Evolutionary conservation across 2,329 filamentous ascomycete genomes (phyloP).

Genomic region (Aspergillus fijiensis): DNA sequence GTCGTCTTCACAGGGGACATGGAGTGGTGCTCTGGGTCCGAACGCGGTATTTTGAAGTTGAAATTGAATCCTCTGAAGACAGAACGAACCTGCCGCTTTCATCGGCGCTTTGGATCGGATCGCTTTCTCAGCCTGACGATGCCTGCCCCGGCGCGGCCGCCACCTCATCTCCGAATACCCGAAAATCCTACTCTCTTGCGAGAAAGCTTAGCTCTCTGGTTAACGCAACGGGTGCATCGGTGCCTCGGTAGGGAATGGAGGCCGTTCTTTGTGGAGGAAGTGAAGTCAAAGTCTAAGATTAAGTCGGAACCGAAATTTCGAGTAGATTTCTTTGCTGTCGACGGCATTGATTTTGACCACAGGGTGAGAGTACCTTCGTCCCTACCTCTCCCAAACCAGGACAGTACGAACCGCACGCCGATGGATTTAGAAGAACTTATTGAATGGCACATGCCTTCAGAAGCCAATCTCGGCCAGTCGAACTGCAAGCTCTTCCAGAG

Average conservation of each 20-base stretch:
- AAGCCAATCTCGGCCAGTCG: conserved; percentile 37
- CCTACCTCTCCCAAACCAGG: conserved; percentile 26
- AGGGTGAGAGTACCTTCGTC: conserved; percentile 5
- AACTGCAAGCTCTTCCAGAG: conserved; percentile 49
- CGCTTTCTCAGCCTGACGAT: conserved; percentile 46
- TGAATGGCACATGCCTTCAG: conserved; percentile 47
- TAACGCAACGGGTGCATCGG: conserved; percentile 39
- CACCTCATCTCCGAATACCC: conserved; percentile 23
- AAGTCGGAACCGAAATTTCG: conserved; percentile 28
- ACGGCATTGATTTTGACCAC: conserved; percentile 41
- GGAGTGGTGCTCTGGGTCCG: conserved; percentile 35
- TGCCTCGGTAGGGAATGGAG: conserved; percentile 47
- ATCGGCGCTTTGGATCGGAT: conserved; percentile 48
- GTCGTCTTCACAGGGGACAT: conserved; percentile 44
- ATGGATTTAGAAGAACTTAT: conserved; percentile 43
- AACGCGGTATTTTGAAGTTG: conserved; percentile 40
- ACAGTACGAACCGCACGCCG: conserved; percentile 30
- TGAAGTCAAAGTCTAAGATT: conserved; percentile 34
- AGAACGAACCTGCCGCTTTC: conserved; percentile 47
- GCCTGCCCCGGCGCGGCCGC: conserved; percentile 32
- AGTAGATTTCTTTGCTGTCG: conserved; percentile 47
- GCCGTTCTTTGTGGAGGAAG: conserved; percentile 45
- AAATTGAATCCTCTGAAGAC: conserved; percentile 42
- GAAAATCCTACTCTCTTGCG: conserved; percentile 29
- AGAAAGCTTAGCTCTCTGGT: conserved; percentile 40